Percentiles rank a stretch among this genome's conserved stretches.
Conservation (phyloP, 2,329 filamentous ascomycete genomes). For the Tolypocladium inflatum region DNA sequence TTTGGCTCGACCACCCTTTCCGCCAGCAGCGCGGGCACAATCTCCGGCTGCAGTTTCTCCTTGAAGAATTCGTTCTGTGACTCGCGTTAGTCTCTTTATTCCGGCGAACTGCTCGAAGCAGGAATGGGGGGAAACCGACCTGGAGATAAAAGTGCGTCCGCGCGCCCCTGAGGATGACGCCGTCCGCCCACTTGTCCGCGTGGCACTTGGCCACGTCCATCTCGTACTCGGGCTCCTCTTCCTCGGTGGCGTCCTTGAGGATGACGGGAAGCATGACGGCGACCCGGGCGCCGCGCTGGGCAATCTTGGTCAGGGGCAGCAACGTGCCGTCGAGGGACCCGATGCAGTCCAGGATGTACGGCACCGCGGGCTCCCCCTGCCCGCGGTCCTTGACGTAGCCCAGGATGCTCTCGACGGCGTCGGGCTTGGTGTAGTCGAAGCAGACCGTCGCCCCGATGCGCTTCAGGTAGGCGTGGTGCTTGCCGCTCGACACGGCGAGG, state of each 20-base stretch:
- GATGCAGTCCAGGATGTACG: slow-evolving; percentile 46
- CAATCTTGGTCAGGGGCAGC: slow-evolving; percentile 39
- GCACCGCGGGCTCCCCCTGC: slow-evolving; percentile 18
- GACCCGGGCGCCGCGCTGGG: slow-evolving; percentile 37
- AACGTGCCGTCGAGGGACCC: slow-evolving; percentile 38
- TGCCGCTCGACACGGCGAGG: slow-evolving; percentile 35
- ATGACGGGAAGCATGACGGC: slow-evolving; percentile 53
- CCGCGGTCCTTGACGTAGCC: slow-evolving; percentile 8
- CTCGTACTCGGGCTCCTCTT: slow-evolving; percentile 38
- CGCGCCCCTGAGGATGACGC: slow-evolving; percentile 42
- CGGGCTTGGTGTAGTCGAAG: slow-evolving; percentile 35
- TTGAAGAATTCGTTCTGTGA: slow-evolving; percentile 44
- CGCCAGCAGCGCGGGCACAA: slow-evolving; percentile 39
- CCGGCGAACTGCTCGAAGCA: not conserved
- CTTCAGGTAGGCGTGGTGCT: slow-evolving; percentile 33
- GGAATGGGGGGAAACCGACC: slow-evolving; percentile 6
- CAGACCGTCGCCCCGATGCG: slow-evolving; percentile 32
- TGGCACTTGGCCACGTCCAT: slow-evolving; percentile 38
- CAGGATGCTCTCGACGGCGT: slow-evolving; percentile 25
- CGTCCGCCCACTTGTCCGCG: slow-evolving; percentile 36
- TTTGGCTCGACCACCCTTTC: slow-evolving; percentile 30
- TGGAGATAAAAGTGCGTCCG: slow-evolving; percentile 23
- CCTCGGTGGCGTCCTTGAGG: slow-evolving; percentile 37
- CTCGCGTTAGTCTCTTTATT: slow-evolving; percentile 7
- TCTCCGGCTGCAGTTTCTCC: slow-evolving; percentile 42